Conservation (phyloP, 2,329 filamentous ascomycete genomes). For the Pseudogymnoascus sp. region DNA sequence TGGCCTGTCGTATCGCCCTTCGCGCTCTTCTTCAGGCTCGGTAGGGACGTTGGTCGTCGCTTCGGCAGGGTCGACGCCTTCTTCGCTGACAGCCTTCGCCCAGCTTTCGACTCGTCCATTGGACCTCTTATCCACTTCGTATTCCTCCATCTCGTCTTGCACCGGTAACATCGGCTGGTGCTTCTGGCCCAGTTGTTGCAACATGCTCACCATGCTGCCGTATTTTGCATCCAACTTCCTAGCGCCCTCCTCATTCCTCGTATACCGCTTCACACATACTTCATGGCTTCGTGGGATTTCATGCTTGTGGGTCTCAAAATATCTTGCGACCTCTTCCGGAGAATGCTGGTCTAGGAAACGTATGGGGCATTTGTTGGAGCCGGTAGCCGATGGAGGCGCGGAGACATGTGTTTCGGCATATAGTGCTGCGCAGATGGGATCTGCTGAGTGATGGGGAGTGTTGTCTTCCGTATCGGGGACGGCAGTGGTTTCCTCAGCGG, state of each 20-base stretch:
- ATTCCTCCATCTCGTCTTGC: conserved; percentile 36
- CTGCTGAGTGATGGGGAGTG: conserved; percentile 43
- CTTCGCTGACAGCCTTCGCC: conserved; percentile 67
- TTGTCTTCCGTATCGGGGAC: conserved; percentile 30
- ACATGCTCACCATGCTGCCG: conserved; percentile 78
- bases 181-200: conserved; percentile 77
- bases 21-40: conserved; percentile 47
- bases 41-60: conserved; percentile 30
- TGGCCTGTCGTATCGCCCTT: conserved; percentile 72
- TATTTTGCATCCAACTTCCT: conserved; percentile 90
- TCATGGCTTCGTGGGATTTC: conserved; percentile 90
- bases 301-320: conserved; percentile 93
- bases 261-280: conserved; percentile 82
- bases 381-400: conserved; percentile 40
- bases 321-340: conserved; percentile 85
- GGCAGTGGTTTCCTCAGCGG: conserved; percentile 12
- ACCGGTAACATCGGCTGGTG: conserved; percentile 79
- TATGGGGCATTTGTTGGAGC: conserved; percentile 73
- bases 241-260: conserved; percentile 77
- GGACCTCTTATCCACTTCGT: conserved; percentile 42
- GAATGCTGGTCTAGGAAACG: conserved; percentile 88
- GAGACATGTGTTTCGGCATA: conserved; percentile 45
- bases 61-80: conserved; percentile 35
- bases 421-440: conserved; percentile 59
- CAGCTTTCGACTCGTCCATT: conserved; percentile 75